phyloP scores from a whole-genome alignment of 495 filamentous ascomycete species.

The Cudoniella acicularis region DNA sequence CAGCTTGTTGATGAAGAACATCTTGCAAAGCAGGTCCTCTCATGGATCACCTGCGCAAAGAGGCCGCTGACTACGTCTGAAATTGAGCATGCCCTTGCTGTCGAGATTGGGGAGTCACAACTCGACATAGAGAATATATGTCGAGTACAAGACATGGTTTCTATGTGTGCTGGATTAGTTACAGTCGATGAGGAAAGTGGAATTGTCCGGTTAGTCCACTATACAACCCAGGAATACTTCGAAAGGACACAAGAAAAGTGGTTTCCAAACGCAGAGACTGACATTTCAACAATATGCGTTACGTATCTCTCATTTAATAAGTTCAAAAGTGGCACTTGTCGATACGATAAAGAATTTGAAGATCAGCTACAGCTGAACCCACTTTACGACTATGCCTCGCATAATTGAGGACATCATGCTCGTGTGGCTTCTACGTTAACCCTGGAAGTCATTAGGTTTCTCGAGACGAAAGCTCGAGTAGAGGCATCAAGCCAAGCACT shows the following conservation, averaged over 20 bases:
- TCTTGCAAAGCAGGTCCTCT: constrained; percentile 14
- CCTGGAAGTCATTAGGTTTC: constrained; percentile 18
- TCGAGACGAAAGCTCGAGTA: constrained; percentile 13
- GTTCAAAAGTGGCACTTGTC: too few relatives aligned
- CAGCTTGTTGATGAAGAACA: too few relatives aligned
- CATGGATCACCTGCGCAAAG: constrained; percentile 16
- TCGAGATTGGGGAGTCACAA: constrained; percentile 18
- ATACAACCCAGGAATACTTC: constrained; percentile 53
- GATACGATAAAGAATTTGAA: too few relatives aligned
- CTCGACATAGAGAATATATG: constrained; percentile 31
- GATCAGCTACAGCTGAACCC: constrained; percentile 27
- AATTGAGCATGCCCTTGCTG: constrained; percentile 17
- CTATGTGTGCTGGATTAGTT: constrained; percentile 51
- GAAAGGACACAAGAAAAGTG: constrained; percentile 30
- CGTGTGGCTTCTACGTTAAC: constrained; percentile 8
- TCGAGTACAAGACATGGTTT: constrained; percentile 29
- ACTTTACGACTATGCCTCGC: constrained; percentile 14
- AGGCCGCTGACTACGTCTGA: constrained; percentile 19
- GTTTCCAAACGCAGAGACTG: constrained; percentile 33
- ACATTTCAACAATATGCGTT: constrained; percentile 37
- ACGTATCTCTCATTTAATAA: too few relatives aligned
- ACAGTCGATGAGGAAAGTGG: constrained; percentile 43
- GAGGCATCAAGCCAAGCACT: too few relatives aligned
- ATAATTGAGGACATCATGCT: constrained; percentile 37
- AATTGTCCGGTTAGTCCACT: constrained; percentile 52